phyloP scores from a whole-genome alignment of 805 yeast genomes.

The Nakazawaea populi region DNA sequence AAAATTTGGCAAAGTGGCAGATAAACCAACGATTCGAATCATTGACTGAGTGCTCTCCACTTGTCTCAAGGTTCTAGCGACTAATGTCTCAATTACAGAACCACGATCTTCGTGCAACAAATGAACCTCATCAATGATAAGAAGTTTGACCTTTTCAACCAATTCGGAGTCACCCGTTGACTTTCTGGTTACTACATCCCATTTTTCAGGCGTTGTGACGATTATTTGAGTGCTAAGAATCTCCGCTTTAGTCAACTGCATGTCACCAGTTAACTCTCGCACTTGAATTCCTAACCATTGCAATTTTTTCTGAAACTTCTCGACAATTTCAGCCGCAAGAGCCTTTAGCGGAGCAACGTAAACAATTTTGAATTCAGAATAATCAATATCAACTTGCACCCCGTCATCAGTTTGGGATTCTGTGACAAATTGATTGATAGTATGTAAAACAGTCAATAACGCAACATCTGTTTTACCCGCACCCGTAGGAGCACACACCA shows the following conservation, averaged over 20 bases:
- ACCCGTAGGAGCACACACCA: conserved; percentile 97
- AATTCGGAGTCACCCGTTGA: conserved; percentile 84
- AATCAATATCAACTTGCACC: conserved; percentile 58
- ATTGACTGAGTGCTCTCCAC: conserved; percentile 91
- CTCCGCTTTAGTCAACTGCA: conserved; percentile 82
- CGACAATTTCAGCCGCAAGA: conserved; percentile 93
- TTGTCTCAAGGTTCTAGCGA: conserved; percentile 89
- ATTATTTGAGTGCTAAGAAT: conserved; percentile 78
- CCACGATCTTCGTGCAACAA: conserved; percentile 96
- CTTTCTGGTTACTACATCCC: conserved; percentile 97
- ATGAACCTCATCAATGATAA: conserved; percentile 96
- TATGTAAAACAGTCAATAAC: conserved; percentile 67
- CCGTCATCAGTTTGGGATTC: conserved; percentile 43
- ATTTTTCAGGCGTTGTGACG: conserved; percentile 93
- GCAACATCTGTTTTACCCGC: conserved; percentile 98
- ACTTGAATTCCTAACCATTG: conserved; percentile 85
- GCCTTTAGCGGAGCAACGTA: conserved; percentile 95
- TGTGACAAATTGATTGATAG: conserved; percentile 65
- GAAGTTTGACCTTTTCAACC: conserved; percentile 73
- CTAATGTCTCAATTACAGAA: conserved; percentile 91
- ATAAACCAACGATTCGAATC: conserved; percentile 90
- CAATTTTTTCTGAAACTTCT: conserved; percentile 72
- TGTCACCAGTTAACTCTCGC: conserved; percentile 89
- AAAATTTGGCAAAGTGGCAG: conserved; percentile 90
- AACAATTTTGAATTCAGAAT: conserved; percentile 82